Base-by-base conservation (phyloP, 1,284 basidiomycete genomes). In the Golubevia sp. region DNA sequence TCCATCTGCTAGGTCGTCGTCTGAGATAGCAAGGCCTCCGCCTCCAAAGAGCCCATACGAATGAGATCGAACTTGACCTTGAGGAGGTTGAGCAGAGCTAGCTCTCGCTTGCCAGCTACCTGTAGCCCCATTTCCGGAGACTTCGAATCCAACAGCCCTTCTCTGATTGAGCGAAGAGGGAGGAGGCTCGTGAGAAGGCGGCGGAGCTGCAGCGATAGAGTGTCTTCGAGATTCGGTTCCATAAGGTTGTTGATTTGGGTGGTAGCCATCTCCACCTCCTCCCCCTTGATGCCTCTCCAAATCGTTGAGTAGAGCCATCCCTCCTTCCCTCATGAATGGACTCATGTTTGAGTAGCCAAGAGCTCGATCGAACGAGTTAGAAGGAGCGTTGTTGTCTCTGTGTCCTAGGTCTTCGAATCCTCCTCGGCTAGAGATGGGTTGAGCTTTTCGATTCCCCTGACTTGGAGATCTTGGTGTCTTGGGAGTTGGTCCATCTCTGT, bases 181-280 rank as follows among this genome's bases (percentile, higher is more conserved):
- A 2, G 26, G 8, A 20, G 26, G 13, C 4, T 34, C 38, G 8
- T 34, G 55, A 26, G 55, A 49, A 26, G 15, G 23, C 24, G 15
- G 55, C 18, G 38, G 56, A 58, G 50, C 55, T 25, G 62, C 63
- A 23, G 73, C 66, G 7, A 73, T 66, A 7, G 74, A 76, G 57
- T 76, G 74, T 15, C 74, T 60, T 49, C 74, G 59, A 8, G 74
- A 76, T 56, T 76, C 74, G 56, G 38, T 62, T 11, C 73, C 73
- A 15, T 61, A 38, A 7, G 24, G 25, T 24, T 61, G 20, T 21
- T 55, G 61, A n/a, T n/a, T n/a, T n/a, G n/a, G n/a, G 30, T 59
- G 55, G 48, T 18, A 3, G n/a, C n/a, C n/a, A 3, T 50, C 59
- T 3, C 55, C 54, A 23, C 18, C 49, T 0, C 4, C 49, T 15